Base-by-base conservation (phyloP, 23 red algal genomes). In the Agarophyton chilense region DNA sequence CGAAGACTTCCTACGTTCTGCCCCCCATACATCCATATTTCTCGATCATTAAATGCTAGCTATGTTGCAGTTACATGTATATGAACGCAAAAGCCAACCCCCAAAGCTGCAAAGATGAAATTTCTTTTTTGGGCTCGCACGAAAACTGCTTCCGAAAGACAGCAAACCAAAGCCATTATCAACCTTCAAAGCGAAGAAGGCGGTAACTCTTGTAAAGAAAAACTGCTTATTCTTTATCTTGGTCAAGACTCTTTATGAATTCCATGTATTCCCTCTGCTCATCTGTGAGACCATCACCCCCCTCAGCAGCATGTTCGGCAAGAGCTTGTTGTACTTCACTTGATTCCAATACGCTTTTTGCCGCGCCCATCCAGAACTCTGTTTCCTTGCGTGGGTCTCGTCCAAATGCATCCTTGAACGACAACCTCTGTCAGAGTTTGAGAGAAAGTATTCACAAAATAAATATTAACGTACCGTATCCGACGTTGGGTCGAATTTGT, bases 331-430 rank as follows among this genome's bases (percentile, higher is more conserved):
- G 47, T 24, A 98, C 95, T 32, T 85, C 86, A 42, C 90, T 72
- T 14, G 85, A 90, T 56, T 89, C 90, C 33, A 98, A 81, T 0
- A 98, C 90, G 65, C 84, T 82, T 32, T 82, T 89, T n/a, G 95
- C 95, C 2, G 79, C 74, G 26, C 63, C 90, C 84, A 77, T 93
- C 95, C 95, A 98, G 39, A 90, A 88, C 64, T 98, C 89, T n/a
- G 95, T 93, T 84, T 98, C 95, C 78, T 98, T 93, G 11, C 78
- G 75, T 38, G 95, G 95, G 68, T 98, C 95, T 13, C 95, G 86
- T 10, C 95, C 95, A 84, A 98, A 98, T n/a, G 91, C 91, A 77
- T 98, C 95, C 82, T 84, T 12, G 26, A 29, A 45, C 26, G 57
- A 68, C 7, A 70, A n/a, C 39, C 22, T 40, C 2, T 52, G 82